Evolutionary conservation across 140 eudicot species (phyloP), one percentile per base, ranked within the genome.

Genomic region (Ambrosia hybrid): DNA sequence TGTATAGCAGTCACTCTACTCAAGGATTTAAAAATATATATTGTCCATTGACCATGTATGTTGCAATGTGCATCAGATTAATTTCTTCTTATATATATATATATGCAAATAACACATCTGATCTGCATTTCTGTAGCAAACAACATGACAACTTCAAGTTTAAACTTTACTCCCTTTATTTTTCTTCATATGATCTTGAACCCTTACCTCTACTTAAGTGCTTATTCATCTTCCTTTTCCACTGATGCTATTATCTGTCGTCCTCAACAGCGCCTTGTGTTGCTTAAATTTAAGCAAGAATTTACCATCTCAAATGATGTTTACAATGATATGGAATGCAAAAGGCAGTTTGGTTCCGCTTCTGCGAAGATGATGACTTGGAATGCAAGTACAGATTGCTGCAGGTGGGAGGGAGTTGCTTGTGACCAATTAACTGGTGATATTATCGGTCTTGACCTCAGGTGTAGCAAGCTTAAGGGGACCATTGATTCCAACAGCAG

Each of bases 381-480:
- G 85, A 76, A 67, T 13, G 57, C 7, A 9, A 69, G 71, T 52
- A 59, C 68, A 3, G 82, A 82, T 45, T 78, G 86, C 9, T 82
- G 83, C 57, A 26, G 7, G 0, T 82, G 86, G 86, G 77, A 73
- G 9, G 86, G 83, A 12, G 74, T 82, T 14, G 43, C 71, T 15
- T 82, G 86, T 14, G 57, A 82, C 39, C 30, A 9, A 3, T 11
- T 3, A n/a, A 68, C 79, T 0, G 77, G 86, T 38, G 57, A 82
- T 2, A 77, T 78, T 4, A 73, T 82, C 5, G 79, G 79, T 13
- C 70, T 82, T 0, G 86, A 78, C 53, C 78, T 82, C 8, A 63
- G 71, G 9, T 69, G 80, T 60, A 71, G 86, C 59, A 66, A 26
- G 68, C 83, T 82, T 9, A 70, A 13, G n/a, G 86, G 86, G 7